These are phyloP conservation scores for Myochromella boudieri DNA, from an alignment of 768 basidiomycete genomes.

Conservation along the genomic window DNA sequence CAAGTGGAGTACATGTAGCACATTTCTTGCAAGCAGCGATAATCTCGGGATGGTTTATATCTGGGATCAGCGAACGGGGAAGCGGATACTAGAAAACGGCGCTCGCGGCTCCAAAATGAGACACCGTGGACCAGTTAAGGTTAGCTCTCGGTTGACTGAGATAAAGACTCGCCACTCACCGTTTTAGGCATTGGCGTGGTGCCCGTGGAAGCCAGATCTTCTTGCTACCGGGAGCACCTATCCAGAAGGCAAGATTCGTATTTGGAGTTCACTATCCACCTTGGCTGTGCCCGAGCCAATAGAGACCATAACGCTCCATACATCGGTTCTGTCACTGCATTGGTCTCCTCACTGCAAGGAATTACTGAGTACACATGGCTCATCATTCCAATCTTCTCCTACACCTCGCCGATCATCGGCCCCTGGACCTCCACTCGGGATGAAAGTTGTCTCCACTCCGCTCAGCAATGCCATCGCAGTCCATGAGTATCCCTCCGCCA, in stretches of 20 bases:
- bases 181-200: conserved; percentile 82
- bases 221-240: conserved; percentile 79
- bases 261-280: conserved; percentile 58
- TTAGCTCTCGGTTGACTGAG: too few species aligned
- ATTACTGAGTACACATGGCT: conserved; percentile 86
- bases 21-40: conserved; percentile 81
- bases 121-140: conserved; percentile 67
- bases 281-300: conserved; percentile 35
- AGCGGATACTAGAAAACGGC: conserved; percentile 25
- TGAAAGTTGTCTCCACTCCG: conserved; percentile 48
- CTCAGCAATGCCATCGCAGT: conserved; percentile 70
- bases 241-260: conserved; percentile 67
- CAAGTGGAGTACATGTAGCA: conserved; percentile 74
- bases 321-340: conserved; percentile 62
- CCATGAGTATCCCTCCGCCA: conserved; percentile 70
- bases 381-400: conserved; percentile 52
- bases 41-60: conserved; percentile 85
- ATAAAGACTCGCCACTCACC: too few species aligned
- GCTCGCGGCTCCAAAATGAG: conserved; percentile 67
- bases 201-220: conserved; percentile 76
- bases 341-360: conserved; percentile 89
- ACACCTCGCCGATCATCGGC: conserved; percentile 19
- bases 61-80: conserved; percentile 63
- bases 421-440: conserved; percentile 32
- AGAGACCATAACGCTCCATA: conserved; percentile 75